Evolutionary conservation across 2,329 filamentous ascomycete genomes (phyloP).

Genomic region (Endocalyx cinctus): DNA sequence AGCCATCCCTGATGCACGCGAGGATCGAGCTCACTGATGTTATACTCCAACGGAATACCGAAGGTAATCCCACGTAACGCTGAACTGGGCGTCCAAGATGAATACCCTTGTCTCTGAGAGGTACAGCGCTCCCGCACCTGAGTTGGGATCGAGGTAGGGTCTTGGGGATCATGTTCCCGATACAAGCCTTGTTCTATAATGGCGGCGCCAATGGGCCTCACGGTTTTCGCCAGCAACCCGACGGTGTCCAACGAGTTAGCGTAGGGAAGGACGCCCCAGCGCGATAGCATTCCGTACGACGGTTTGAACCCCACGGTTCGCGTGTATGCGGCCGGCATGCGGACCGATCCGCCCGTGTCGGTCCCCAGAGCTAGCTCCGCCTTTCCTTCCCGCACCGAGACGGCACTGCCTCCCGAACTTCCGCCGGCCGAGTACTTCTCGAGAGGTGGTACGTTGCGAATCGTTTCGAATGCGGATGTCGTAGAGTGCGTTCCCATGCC

Average conservation of each 20-base stretch:
- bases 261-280: slow-evolving; percentile 84
- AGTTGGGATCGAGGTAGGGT: slow-evolving; percentile 67
- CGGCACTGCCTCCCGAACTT: slow-evolving; percentile 89
- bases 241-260: slow-evolving; percentile 92
- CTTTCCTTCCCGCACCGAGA: slow-evolving; percentile 65
- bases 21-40: slow-evolving; percentile 73
- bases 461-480: slow-evolving; percentile 62
- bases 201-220: slow-evolving; percentile 47
- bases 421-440: slow-evolving; percentile 64
- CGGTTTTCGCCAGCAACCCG: slow-evolving; percentile 62
- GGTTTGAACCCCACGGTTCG: slow-evolving; percentile 84
- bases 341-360: slow-evolving; percentile 86
- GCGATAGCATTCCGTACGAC: slow-evolving; percentile 80
- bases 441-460: slow-evolving; percentile 45
- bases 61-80: slow-evolving; percentile 38
- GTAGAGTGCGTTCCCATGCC: slow-evolving; percentile 86
- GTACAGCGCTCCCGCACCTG: slow-evolving; percentile 49
- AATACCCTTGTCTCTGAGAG: slow-evolving; percentile 22
- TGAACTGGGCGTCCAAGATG: slow-evolving; percentile 3
- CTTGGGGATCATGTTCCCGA: slow-evolving; percentile 57
- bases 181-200: slow-evolving; percentile 46
- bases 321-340: slow-evolving; percentile 83
- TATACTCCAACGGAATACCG: slow-evolving; percentile 72
- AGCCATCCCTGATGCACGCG: slow-evolving; percentile 68
- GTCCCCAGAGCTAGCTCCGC: slow-evolving; percentile 72